Evolutionary conservation across 2,329 filamentous ascomycete genomes (phyloP), one percentile per base, ranked within the genome.

Genomic region (Fusarium sp.): DNA sequence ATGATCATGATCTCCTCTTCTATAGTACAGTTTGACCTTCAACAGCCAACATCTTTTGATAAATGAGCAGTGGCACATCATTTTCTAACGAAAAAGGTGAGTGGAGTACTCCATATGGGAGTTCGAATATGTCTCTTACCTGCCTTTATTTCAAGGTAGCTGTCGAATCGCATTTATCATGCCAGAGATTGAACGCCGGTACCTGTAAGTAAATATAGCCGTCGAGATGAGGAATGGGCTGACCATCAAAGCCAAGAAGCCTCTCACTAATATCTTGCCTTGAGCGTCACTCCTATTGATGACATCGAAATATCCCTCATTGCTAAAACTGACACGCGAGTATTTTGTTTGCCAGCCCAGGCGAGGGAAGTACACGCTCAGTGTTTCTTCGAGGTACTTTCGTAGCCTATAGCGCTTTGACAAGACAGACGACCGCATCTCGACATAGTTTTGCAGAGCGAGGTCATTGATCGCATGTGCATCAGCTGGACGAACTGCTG

Each of bases 291-390:
- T 93, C 68, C 86, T 87, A 39, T 81, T 82, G 33, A 93, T 85
- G 5, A 98, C 92, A 63, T 96, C 90, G 1, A 92, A 92, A 78
- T 99, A 99, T 20, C 92, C 83, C 80, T 97, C 91, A 74, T 97
- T 97, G 61, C 93, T 93, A 77, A 99, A 99, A 71, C 94, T 97
- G 10, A 99, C 90, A 20, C 95, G 87, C 1, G 92, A 89, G 76
- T 99, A 99, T 80, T 97, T 93, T 3, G 96, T 99, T 75, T 91
- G 89, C 90, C 95, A 97, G 1, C 95, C 96, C 14, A 94, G 79
- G 25, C 85, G 81, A 0, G 96, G 96, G 3, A 96, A 75, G 72
- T 91, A 90, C 15, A 91, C 86, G 52, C 91, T 92, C 52, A 98
- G 82, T 33, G 86, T 87, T 81, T 99, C 96, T 76, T 99, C 96